Conservation (phyloP, 345 rosid species). For the Erysimum cheiranthoides region DNA sequence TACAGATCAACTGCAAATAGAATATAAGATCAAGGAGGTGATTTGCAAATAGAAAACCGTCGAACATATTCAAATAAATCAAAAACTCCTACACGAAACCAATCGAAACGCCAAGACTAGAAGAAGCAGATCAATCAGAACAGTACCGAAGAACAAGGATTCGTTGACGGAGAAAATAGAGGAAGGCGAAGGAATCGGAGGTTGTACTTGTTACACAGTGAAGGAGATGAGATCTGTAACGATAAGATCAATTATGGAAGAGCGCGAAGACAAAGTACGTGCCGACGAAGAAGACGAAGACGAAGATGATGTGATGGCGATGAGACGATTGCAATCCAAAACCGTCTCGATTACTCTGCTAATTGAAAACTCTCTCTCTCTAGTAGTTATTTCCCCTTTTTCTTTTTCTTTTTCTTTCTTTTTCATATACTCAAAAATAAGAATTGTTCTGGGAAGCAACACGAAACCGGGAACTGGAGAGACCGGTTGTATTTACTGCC, state of each 20-base stretch:
- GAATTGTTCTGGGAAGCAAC: conserved; percentile 32
- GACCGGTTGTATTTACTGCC: conserved; percentile 35
- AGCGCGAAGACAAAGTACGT: background rate
- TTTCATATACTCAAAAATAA: background rate
- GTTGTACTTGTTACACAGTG: conserved; percentile 15
- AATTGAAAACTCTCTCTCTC: too few species aligned
- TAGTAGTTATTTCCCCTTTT: too few species aligned
- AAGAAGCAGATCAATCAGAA: background rate
- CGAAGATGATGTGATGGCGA: conserved; percentile 23
- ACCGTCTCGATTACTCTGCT: conserved; percentile 25
- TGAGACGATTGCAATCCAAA: conserved; percentile 8
- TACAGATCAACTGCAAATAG: too few species aligned
- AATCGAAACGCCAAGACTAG: background rate
- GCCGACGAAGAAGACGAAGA: conserved; percentile 24
- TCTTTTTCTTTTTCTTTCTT: background rate
- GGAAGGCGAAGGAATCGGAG: conserved; percentile 1
- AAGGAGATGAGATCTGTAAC: conserved; percentile 21
- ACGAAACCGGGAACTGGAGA: conserved; percentile 38
- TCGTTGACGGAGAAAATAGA: conserved; percentile 30
- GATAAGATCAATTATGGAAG: conserved; percentile 30
- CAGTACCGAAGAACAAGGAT: background rate
- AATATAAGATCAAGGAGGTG: background rate
- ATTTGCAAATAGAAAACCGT: conserved; percentile 1
- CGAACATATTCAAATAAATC: background rate
- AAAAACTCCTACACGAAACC: background rate